Conservation (phyloP, 495 filamentous ascomycete species). For the Glutinoglossum americanum region DNA sequence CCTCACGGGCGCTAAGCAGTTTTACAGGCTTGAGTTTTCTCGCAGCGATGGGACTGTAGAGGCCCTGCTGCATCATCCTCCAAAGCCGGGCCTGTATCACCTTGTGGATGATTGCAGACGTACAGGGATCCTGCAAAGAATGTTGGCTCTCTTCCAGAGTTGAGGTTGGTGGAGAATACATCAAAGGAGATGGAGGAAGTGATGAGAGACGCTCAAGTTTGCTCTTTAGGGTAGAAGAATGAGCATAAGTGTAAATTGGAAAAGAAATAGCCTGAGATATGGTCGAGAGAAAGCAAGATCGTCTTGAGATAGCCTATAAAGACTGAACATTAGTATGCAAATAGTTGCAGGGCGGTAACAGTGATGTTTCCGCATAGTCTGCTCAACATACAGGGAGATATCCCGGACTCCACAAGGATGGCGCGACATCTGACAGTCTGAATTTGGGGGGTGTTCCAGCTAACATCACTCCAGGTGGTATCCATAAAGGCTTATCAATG, state of each 20-base stretch:
- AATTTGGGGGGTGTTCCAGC: background rate
- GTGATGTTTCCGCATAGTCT: background rate
- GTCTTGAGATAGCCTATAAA: background rate
- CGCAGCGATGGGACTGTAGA: background rate
- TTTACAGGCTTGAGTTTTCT: background rate
- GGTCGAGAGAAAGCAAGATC: background rate
- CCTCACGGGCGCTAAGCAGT: background rate
- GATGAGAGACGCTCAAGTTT: background rate
- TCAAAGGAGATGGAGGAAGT: background rate
- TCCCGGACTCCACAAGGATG: conserved; percentile 4
- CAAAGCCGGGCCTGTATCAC: conserved; percentile 1
- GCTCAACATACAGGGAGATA: conserved; percentile 2
- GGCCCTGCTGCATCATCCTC: conserved; percentile 1
- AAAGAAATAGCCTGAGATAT: conserved; percentile 3
- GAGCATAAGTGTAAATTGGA: background rate
- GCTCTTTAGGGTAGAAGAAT: background rate
- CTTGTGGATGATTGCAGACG: background rate
- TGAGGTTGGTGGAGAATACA: background rate
- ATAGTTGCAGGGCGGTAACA: background rate
- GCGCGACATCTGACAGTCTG: background rate
- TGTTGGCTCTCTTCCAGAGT: background rate
- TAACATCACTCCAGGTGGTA: background rate
- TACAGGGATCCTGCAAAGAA: background rate
- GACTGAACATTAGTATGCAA: background rate
- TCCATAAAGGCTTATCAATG: background rate